phyloP scores from a whole-genome alignment of 192 early-diverging fungal genomes.

The Coemansia sp. region DNA sequence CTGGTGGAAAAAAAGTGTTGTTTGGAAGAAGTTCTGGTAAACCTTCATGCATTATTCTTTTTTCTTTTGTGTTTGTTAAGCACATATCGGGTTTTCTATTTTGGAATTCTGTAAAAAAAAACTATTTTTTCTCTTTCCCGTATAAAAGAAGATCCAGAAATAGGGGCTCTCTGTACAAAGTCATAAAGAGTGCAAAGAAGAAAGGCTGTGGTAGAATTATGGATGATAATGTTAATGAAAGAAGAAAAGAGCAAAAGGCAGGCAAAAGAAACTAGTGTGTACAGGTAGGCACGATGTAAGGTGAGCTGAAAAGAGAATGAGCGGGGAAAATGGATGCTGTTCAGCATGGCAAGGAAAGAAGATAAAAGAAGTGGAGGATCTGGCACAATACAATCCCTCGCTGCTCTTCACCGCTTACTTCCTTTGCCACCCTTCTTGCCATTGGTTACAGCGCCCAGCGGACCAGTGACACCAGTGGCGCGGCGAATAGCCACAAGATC shows the following conservation, averaged over 20 bases:
- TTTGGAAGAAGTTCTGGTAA: too few relatives aligned
- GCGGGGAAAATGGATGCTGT: background rate
- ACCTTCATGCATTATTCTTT: too few relatives aligned
- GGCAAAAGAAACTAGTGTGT: too few relatives aligned
- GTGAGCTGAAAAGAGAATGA: background rate
- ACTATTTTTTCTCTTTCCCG: too few relatives aligned
- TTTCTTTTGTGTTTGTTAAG: too few relatives aligned
- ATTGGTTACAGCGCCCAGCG: constrained; percentile 17
- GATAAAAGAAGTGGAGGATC: background rate
- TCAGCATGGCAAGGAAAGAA: background rate
- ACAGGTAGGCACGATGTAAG: background rate
- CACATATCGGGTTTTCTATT: too few relatives aligned
- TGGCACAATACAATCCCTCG: background rate
- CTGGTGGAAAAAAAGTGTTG: too few relatives aligned
- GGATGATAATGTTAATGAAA: background rate
- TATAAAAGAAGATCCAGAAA: too few relatives aligned
- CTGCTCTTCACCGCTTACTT: constrained; percentile 27
- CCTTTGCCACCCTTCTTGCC: constrained; percentile 50
- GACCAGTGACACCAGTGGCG: constrained; percentile 49
- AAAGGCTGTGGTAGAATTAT: too few relatives aligned
- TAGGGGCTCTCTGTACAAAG: background rate
- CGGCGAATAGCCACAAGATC: constrained; percentile 45
- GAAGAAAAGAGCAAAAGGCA: background rate
- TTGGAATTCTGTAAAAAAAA: too few relatives aligned
- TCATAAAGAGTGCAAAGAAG: background rate